Evolutionary conservation across 164 flowering plant species (phyloP), one percentile per base, ranked within the genome.

Genomic region (Chimonanthus salicifolius): DNA sequence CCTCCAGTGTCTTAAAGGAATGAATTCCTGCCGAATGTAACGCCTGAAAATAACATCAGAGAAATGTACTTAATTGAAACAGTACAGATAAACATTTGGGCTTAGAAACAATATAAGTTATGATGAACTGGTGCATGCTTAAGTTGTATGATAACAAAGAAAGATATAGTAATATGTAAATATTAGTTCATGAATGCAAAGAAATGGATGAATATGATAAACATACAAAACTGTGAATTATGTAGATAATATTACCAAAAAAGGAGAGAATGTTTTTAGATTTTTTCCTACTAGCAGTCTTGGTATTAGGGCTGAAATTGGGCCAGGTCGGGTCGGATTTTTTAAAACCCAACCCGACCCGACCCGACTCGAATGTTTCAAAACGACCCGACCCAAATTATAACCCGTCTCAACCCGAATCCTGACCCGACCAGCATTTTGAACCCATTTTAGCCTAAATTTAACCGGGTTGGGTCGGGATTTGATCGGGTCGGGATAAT

Each of bases 1-100:
- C 96, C 73, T 83, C 85, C 69, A 96, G 86, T 62, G 85, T 78
- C 74, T 88, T 90, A 79, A 94, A 96, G 72, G 97, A 88, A 71
- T 78, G 77, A 18, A 96, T 82, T 78, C 92, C 97, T 84, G 87
- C 91, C 47, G 95, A 88, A 76, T 83, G 87, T 20, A 96, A 83
- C 64, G 95, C 98, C 99, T 96, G 68, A 64, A 67, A 49, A 21
- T 8, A 54, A 76, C 18, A 49, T 67, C 2, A 71, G 58, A 4
- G 58, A 54, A 15, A 54, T 13, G 60, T 54, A 3, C 60, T 54
- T 9, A 54, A 4, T 11, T 54, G 16, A 54, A 20, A 54, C 60
- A 54, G 11, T 54, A 5, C 16, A 13, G 16, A 54, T 54, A 11
- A 4, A 11, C 60, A 54, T 54, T 33, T 33, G 33, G 33, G 33